Evolutionary conservation across 345 rosid species (phyloP), one percentile per base, ranked within the genome.

Genomic region (Cardiospermum halicacabum): DNA sequence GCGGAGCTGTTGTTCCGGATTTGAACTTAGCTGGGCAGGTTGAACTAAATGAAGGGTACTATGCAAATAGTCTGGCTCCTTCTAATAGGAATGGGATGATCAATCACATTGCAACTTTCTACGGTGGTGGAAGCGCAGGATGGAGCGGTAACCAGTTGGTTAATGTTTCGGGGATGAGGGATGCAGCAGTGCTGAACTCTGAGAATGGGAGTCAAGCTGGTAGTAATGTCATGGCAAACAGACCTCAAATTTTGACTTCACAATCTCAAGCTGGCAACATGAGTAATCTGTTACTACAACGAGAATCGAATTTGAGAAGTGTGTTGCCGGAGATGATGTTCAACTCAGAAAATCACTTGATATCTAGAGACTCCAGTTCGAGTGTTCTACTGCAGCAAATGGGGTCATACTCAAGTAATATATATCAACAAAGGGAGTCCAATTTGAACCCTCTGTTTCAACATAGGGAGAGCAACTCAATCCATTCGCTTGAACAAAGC

Each of bases 21-120:
- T 67, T 61, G 56, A 65, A 57, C 36, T 56, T 63, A 58, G 50
- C 62, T 55, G 75, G 71, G 18, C 72, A 65, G 49, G 28, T 18
- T 34, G 53, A 42, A 45, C 70, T 15, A 28, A 69, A n/a, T 62
- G 74, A 56, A 18, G 73, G 70, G 39, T 7, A 53, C 57, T 43
- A 60, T 42, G 62, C 42, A 21, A n/a, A 48, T 39, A 69, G 69
- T 59, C 42, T 32, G 25, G 64, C 72, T 6, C 12, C 74, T 34
- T 37, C 32, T 24, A 68, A 55, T 53, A 68, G 56, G 18, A 72
- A 54, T 13, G 53, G 59, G 68, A 68, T 58, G 66, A 58, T 72
- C 45, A 78, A 76, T 65, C 58, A 66, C 63, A 68, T 74, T 66
- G 77, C 69, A 37, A 76, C 78, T 31, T 61, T 68, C 47, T n/a